phyloP scores from a whole-genome alignment of 2,329 filamentous ascomycete species.

The Zasmidium cellare region DNA sequence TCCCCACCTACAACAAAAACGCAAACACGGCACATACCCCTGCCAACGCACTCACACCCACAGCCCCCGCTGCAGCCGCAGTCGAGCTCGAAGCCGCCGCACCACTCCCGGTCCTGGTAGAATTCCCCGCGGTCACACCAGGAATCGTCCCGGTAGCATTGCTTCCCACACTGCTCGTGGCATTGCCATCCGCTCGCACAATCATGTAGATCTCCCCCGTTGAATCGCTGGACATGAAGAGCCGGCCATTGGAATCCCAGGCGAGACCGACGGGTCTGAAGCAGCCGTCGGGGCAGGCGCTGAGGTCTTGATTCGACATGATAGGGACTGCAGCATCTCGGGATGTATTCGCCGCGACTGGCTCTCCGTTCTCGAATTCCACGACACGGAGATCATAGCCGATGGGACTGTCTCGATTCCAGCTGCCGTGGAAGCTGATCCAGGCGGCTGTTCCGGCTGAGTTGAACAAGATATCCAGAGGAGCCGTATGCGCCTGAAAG shows the following conservation, averaged over 20 bases:
- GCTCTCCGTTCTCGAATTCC: slow-evolving; percentile 48
- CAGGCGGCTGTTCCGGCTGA: slow-evolving; percentile 59
- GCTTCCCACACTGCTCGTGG: slow-evolving; percentile 16
- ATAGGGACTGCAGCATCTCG: slow-evolving; percentile 52
- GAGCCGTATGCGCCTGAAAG: slow-evolving; percentile 68
- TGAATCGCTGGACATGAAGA: slow-evolving; percentile 64
- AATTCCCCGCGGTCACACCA: background rate
- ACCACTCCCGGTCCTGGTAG: slow-evolving; percentile 3
- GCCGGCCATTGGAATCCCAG: slow-evolving; percentile 50
- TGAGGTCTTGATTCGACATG: slow-evolving; percentile 55
- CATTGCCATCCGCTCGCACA: slow-evolving; percentile 17
- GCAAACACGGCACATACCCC: background rate
- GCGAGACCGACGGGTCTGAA: slow-evolving; percentile 64
- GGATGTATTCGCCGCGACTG: slow-evolving; percentile 46
- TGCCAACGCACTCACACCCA: background rate
- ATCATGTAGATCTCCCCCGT: slow-evolving; percentile 67
- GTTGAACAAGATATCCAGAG: slow-evolving; percentile 70
- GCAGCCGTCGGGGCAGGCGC: slow-evolving; percentile 57
- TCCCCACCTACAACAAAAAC: background rate
- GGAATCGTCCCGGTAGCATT: slow-evolving; percentile 24
- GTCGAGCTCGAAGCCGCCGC: background rate
- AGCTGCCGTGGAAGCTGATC: slow-evolving; percentile 71
- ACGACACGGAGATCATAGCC: slow-evolving; percentile 55
- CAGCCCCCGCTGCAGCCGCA: background rate
- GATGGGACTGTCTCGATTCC: slow-evolving; percentile 52